Evolutionary conservation across 2,329 filamentous ascomycete genomes (phyloP), one percentile per base, ranked within the genome.

Genomic region (Xylariaceae sp.): DNA sequence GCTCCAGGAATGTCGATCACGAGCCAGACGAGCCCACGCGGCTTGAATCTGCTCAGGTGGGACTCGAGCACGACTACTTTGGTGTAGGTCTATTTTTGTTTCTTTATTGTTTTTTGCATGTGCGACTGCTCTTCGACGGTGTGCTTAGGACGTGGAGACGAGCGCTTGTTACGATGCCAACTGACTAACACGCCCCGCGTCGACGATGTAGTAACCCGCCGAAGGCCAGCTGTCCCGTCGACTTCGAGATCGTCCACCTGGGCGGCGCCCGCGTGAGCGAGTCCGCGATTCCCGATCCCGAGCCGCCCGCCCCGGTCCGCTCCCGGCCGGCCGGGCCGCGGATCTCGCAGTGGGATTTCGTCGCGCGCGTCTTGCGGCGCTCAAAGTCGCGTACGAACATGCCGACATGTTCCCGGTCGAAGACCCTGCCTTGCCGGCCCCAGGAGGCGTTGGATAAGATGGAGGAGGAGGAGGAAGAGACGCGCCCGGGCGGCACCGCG

Each of bases 221-320:
- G n/a, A n/a, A n/a, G n/a, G n/a, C n/a, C n/a, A n/a, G n/a, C n/a
- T n/a, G n/a, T n/a, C n/a, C n/a, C n/a, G n/a, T n/a, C n/a, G n/a
- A n/a, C n/a, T n/a, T n/a, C n/a, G 42, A 50, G 32, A 50, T 50
- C 19, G 25, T 50, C 16, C 47, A 50, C 29, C 38, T 50, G 3
- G 47, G 47, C 5, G 47, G 47, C 17, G 32, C 37, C 10, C 44
- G 45, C 30, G 35, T 50, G 4, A 38, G 42, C 18, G 26, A 23
- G 24, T 42, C 41, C 12, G 35, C 34, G 12, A 34, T 31, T 18
- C 37, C 41, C 13, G 35, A 38, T 9, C 19, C 40, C 6, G 42
- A 46, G 4, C 32, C 37, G 19, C 35, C 41, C 3, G 32, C 33
- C 4, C 37, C 41, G 13, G 41, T 37, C 27, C 38, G 33, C 35